Base-by-base conservation (phyloP, 1,284 basidiomycete genomes). In the Pholiota adiposa region DNA sequence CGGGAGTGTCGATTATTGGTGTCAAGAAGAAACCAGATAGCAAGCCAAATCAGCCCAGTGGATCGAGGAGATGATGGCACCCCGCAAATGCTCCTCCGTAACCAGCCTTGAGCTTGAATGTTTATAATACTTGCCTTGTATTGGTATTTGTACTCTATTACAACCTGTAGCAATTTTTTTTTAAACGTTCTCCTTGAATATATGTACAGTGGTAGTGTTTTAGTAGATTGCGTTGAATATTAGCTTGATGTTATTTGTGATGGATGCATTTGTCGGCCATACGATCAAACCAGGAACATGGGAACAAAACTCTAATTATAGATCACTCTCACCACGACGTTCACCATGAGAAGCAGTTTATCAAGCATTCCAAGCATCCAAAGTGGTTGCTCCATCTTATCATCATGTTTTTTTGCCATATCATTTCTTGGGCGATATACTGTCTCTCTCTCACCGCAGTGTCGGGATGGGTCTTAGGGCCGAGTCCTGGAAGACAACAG, bases 371-470 rank as follows among this genome's bases (percentile, higher is more conserved):
- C 16, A 25, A 21, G 34, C 7, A 41, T 29, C 18, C n/a, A 36
- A 40, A 16, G 34, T 4, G 33, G 12, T 31, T 19, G 25, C n/a
- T 18, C 34, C 19, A 36, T 11, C 31, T 33, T 19, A 23, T 41
- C 40, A 56, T 33, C 51, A 63, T 63, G 62, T 44, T 63, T 31
- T 31, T 44, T 8, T 36, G 48, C 16, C 7, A 38, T 21, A 12
- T 63, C 19, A 50, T 29, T 27, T 25, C 50, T 12, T 43, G 36
- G 25, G 58, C 43, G 16, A 46, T 40, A 27, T 33, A 16, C 25
- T 11, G 33, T 34, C 43, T 60, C 19, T 29, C 21, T 9, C 27
- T 54, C 1, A 16, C 50, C 31, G 36, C 54, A 25, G 48, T 19
- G 25, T 27, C 27, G 12, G 58, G 56, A 41, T 56, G 55, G 56